Conservation (phyloP, 192 early-diverging fungal genomes). For the Coemansia sp. region DNA sequence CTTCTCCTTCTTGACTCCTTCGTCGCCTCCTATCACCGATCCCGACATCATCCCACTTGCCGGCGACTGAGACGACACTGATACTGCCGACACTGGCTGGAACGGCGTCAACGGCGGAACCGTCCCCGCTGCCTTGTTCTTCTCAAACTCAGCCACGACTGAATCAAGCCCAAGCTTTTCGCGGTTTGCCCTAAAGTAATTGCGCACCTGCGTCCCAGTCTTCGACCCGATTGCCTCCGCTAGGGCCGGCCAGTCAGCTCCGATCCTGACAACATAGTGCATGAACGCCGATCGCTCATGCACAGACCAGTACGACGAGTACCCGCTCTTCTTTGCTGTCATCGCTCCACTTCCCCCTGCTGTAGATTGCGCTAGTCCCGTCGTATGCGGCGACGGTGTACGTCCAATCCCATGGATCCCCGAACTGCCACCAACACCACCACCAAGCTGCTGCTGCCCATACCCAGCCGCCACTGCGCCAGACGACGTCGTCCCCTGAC, state of each 20-base stretch:
- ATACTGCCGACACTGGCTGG: constrained; percentile 7
- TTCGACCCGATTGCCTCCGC: constrained; percentile 74
- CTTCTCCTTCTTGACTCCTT: constrained; percentile 22
- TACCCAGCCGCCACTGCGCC: not conserved
- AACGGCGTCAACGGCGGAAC: constrained; percentile 29
- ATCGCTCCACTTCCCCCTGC: constrained; percentile 7
- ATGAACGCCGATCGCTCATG: constrained; percentile 75
- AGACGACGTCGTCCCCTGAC: too few species aligned
- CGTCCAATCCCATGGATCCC: constrained; percentile 1
- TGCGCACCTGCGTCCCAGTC: constrained; percentile 79
- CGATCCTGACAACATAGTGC: constrained; percentile 60
- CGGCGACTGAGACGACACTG: not conserved
- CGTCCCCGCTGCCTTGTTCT: constrained; percentile 23
- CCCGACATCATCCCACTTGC: constrained; percentile 9
- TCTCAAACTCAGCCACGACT: constrained; percentile 41
- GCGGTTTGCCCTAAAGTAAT: constrained; percentile 71
- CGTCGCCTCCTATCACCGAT: constrained; percentile 3
- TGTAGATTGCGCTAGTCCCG: not conserved
- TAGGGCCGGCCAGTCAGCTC: constrained; percentile 77
- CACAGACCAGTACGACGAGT: constrained; percentile 89
- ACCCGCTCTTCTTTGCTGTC: constrained; percentile 53
- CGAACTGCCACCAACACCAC: not conserved
- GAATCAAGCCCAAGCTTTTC: constrained; percentile 57
- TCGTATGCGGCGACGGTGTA: not conserved
- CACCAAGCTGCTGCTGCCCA: constrained; percentile 3